Conservation (phyloP, 1,284 basidiomycete genomes). For the Trametes hirsuta region DNA sequence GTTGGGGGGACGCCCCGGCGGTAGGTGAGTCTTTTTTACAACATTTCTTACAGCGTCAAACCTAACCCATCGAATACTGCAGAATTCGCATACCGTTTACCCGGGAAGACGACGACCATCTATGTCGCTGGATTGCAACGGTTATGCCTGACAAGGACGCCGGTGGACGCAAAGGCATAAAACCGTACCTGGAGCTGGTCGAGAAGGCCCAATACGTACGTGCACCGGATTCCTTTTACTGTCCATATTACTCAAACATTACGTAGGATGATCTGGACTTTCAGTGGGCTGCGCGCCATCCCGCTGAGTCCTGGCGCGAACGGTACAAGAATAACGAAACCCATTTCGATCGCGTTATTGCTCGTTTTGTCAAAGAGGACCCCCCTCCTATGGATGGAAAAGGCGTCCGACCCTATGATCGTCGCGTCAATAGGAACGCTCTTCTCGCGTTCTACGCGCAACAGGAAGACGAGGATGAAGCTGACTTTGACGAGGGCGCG, state of each 20-base stretch:
- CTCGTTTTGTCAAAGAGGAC: slow-evolving; percentile 52
- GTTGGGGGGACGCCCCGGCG: slow-evolving; percentile 18
- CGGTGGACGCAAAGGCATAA: slow-evolving; percentile 72
- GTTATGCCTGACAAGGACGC: slow-evolving; percentile 72
- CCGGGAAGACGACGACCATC: slow-evolving; percentile 63
- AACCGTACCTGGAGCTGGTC: slow-evolving; percentile 59
- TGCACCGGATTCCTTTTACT: not conserved
- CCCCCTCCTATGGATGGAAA: slow-evolving; percentile 28
- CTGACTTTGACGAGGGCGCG: not conserved
- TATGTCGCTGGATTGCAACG: slow-evolving; percentile 70
- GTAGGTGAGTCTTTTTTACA: slow-evolving; percentile 1
- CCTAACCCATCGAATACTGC: not conserved
- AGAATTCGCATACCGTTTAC: slow-evolving; percentile 61
- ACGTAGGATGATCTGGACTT: slow-evolving; percentile 4
- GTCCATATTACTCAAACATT: too few relatives aligned
- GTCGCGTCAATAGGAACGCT: not conserved
- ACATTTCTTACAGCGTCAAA: not conserved
- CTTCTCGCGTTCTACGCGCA: not conserved
- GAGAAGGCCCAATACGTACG: slow-evolving; percentile 6
- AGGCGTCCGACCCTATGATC: slow-evolving; percentile 22
- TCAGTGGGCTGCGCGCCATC: slow-evolving; percentile 69
- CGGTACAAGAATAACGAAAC: slow-evolving; percentile 69
- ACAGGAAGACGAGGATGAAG: slow-evolving; percentile 1
- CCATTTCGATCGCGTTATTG: slow-evolving; percentile 59
- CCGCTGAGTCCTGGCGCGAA: slow-evolving; percentile 79